Evolutionary conservation across 768 basidiomycete species (phyloP).

Genomic region (Suillus sp.): DNA sequence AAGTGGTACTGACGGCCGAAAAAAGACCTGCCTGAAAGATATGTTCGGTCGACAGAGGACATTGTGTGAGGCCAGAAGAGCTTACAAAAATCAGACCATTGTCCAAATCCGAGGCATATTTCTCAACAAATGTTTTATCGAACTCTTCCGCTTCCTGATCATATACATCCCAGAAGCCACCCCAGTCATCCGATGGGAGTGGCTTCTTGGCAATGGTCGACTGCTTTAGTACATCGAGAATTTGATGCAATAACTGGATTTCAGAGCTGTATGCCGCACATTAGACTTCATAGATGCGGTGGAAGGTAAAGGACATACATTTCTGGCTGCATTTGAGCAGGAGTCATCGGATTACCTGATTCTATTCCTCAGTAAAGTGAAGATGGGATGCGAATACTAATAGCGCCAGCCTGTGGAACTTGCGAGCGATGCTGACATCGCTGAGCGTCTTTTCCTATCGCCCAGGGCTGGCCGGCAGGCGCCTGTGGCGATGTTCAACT

Average conservation of each 20-base stretch:
- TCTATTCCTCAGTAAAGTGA: not conserved
- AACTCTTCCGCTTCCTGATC: constrained; percentile 1
- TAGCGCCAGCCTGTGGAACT: too few relatives aligned
- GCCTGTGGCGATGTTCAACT: too few relatives aligned
- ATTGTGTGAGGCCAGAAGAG: not conserved
- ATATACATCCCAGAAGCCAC: not conserved
- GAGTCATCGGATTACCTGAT: not conserved
- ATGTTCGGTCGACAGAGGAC: not conserved
- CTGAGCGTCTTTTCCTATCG: too few relatives aligned
- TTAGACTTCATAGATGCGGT: not conserved
- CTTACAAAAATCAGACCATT: constrained; percentile 2
- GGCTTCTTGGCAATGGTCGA: not conserved
- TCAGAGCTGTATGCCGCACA: not conserved
- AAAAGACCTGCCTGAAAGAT: constrained; percentile 19
- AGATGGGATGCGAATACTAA: too few relatives aligned
- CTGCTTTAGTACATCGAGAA: not conserved
- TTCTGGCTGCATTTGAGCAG: not conserved
- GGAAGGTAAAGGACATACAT: not conserved
- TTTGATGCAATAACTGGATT: not conserved
- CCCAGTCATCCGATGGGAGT: not conserved
- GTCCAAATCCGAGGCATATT: not conserved
- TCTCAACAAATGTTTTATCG: not conserved
- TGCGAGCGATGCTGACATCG: too few relatives aligned
- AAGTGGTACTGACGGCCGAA: constrained; percentile 18
- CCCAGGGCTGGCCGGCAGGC: too few relatives aligned